Evolutionary conservation across 1,284 basidiomycete genomes (phyloP).

Genomic region (Termitomyces sp.): DNA sequence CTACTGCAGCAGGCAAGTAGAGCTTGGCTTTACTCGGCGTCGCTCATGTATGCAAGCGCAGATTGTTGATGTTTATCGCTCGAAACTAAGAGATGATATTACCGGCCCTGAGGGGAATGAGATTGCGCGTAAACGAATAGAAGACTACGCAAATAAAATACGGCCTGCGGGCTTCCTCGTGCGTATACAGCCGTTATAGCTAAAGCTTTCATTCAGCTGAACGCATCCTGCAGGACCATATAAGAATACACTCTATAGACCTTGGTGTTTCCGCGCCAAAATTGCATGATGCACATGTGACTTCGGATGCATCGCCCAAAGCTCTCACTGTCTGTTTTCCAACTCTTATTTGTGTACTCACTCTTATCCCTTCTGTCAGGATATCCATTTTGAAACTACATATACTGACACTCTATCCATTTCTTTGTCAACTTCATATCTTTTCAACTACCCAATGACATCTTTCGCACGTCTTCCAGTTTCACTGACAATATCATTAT

Average conservation of each 20-base stretch:
- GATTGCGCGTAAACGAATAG: slow-evolving; percentile 61
- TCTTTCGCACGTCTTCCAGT: slow-evolving; percentile 78
- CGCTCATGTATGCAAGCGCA: slow-evolving; percentile 23
- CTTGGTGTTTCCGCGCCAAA: slow-evolving; percentile 66
- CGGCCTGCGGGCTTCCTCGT: slow-evolving; percentile 67
- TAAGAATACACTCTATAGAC: slow-evolving; percentile 70
- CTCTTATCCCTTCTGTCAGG: slow-evolving; percentile 27
- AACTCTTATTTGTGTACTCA: not conserved
- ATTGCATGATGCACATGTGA: slow-evolving; percentile 52
- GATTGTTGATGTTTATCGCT: slow-evolving; percentile 68
- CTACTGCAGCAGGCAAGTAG: slow-evolving; percentile 57
- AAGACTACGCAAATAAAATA: slow-evolving; percentile 65
- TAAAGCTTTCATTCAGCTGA: slow-evolving; percentile 5
- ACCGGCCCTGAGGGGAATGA: slow-evolving; percentile 66
- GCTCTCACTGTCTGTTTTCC: slow-evolving; percentile 18
- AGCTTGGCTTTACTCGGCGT: not conserved
- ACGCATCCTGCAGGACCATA: slow-evolving; percentile 50
- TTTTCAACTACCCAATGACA: slow-evolving; percentile 78
- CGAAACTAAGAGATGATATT: slow-evolving; percentile 59
- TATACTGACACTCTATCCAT: slow-evolving; percentile 71
- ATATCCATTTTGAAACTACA: slow-evolving; percentile 58
- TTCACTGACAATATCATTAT: slow-evolving; percentile 70
- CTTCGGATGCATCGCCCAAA: slow-evolving; percentile 20
- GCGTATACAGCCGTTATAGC: slow-evolving; percentile 20
- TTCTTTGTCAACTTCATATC: slow-evolving; percentile 74